These are phyloP conservation scores for Aegilops umbellulata DNA, from an alignment of 176 grass and related monocot genomes.

Conservation along the genomic window DNA sequence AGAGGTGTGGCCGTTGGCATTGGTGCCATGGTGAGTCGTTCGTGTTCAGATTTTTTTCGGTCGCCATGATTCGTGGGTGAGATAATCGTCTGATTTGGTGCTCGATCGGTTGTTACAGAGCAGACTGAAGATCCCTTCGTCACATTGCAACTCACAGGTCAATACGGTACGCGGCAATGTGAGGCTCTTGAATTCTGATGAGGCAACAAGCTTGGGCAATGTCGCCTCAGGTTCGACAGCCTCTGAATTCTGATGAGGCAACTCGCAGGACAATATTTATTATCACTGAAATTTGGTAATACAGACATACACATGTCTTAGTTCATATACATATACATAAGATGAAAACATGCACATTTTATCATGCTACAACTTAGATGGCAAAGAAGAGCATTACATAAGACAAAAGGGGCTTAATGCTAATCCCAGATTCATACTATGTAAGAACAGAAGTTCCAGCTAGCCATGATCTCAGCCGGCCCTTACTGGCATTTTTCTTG, in stretches of 20 bases:
- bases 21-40: no score
- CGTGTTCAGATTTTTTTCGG: neutral
- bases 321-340: neutral
- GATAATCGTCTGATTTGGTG: slow-evolving; percentile 9
- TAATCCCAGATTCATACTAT: neutral
- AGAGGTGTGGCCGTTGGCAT: no score
- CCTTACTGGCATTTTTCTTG: neutral
- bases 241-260: no score
- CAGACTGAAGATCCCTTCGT: slow-evolving; percentile 33
- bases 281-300: neutral
- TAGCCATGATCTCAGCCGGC: neutral
- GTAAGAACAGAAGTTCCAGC: neutral
- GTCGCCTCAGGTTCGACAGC: slow-evolving; percentile 48
- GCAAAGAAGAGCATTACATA: neutral
- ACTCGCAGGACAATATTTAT: neutral
- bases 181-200: slow-evolving; percentile 21
- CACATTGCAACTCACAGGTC: slow-evolving; percentile 52
- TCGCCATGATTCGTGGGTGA: neutral
- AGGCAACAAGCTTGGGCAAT: slow-evolving; percentile 47
- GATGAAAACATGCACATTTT: neutral
- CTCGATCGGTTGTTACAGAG: slow-evolving; percentile 28
- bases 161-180: slow-evolving; percentile 46
- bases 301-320: neutral
- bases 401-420: neutral
- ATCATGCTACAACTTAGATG: neutral